Conservation (phyloP, 1,284 basidiomycete genomes). For the Cryptococcus depauperatus region DNA sequence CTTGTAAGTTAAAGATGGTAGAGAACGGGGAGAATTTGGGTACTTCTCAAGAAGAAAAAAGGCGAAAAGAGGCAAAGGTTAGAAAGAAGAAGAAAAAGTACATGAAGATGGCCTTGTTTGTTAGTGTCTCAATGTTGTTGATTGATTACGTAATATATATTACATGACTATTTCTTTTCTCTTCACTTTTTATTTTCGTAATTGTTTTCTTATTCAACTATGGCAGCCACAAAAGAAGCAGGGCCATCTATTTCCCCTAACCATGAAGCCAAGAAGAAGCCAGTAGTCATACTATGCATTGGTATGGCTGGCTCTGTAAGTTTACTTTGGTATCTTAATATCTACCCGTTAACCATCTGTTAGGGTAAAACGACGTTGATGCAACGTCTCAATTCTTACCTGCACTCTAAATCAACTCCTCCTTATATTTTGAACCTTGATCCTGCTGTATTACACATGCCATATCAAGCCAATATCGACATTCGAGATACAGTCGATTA, state of each 20-base stretch:
- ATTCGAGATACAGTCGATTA: constrained; percentile 98
- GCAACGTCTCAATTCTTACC: constrained; percentile 79
- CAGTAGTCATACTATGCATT: constrained; percentile 75
- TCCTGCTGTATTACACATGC: constrained; percentile 82
- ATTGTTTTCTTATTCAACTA: no score
- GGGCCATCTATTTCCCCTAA: neutral
- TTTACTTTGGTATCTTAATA: constrained; percentile 2
- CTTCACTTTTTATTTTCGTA: no score
- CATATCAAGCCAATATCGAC: constrained; percentile 94
- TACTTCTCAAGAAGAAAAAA: no score
- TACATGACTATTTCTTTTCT: no score
- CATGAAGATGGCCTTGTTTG: no score
- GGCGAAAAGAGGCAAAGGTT: no score
- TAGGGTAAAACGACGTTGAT: constrained; percentile 96
- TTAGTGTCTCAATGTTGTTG: no score
- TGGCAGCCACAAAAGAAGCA: no score
- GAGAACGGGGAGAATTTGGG: neutral
- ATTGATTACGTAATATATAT: no score
- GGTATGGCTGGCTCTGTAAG: constrained; percentile 46
- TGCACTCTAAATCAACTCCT: constrained; percentile 57
- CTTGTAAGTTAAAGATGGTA: neutral
- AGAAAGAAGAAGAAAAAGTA: no score
- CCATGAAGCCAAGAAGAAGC: constrained; percentile 49
- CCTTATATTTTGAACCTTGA: constrained; percentile 98
- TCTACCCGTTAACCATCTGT: neutral